Evolutionary conservation across 805 yeast genomes (phyloP).

Genomic region (Saccharomyces jurei): DNA sequence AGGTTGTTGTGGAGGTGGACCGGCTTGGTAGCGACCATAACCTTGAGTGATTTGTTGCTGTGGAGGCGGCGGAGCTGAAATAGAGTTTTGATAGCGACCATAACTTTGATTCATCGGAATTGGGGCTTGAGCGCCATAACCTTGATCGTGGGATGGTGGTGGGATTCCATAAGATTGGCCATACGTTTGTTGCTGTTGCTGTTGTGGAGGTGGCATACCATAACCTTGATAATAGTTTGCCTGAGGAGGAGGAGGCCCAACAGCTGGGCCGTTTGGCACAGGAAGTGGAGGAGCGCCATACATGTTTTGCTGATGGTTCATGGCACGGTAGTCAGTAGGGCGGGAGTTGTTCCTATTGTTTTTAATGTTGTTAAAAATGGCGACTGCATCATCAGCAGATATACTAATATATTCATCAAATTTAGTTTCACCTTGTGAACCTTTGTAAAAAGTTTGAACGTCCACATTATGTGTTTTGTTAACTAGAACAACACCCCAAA

Average conservation of each 20-base stretch:
- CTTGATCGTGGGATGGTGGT: constrained; percentile 11
- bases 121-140: constrained; percentile 11
- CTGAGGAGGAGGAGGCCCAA: not conserved
- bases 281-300: constrained; percentile 2
- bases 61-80: constrained; percentile 14
- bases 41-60: constrained; percentile 20
- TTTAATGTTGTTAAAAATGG: constrained; percentile 29
- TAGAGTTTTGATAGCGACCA: constrained; percentile 14
- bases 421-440: constrained; percentile 62
- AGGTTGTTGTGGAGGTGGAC: constrained; percentile 21
- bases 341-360: constrained; percentile 11
- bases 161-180: constrained; percentile 11
- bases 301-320: constrained; percentile 1
- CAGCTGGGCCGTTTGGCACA: not conserved
- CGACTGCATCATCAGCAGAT: constrained; percentile 56
- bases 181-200: constrained; percentile 8
- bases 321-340: constrained; percentile 5
- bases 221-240: constrained; percentile 10
- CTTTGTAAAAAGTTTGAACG: constrained; percentile 62
- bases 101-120: constrained; percentile 21
- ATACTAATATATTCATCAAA: constrained; percentile 77
- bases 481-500: constrained; percentile 59
- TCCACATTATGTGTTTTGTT: constrained; percentile 50
- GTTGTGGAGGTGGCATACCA: constrained; percentile 12
- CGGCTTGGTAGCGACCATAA: constrained; percentile 18